Evolutionary conservation across 441 rosid species (phyloP).

Genomic region (Mallotus japonicus): DNA sequence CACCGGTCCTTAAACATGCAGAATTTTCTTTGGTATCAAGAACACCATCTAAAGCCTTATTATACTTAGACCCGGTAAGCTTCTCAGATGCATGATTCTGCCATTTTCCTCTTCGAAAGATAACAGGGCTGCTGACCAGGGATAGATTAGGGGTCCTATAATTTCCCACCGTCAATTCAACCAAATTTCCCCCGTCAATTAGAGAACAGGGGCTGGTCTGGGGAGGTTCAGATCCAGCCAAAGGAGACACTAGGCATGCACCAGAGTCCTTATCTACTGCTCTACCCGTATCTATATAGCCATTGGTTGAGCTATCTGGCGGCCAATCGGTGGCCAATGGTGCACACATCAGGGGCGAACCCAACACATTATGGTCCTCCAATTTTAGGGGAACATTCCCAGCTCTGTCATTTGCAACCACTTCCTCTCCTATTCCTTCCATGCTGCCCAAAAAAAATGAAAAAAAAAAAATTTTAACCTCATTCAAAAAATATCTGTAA

Average conservation of each 20-base stretch:
- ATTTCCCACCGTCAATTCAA: conserved; percentile 44
- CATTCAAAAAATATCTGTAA: conserved; percentile 24
- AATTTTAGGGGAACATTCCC: conserved; percentile 37
- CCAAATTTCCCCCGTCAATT: conserved; percentile 30
- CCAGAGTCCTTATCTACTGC: conserved; percentile 21
- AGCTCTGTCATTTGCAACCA: conserved; percentile 33
- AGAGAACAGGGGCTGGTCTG: conserved; percentile 21
- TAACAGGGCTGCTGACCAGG: conserved; percentile 24
- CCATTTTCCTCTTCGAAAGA: conserved; percentile 1
- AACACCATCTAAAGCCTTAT: conserved; percentile 8
- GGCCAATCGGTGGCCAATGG: conserved; percentile 35
- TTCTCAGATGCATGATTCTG: conserved; percentile 10
- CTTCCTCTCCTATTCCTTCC: conserved; percentile 51
- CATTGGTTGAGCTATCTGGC: conserved; percentile 29
- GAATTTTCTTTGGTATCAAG: not conserved
- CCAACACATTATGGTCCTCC: conserved; percentile 36
- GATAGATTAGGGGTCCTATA: conserved; percentile 27
- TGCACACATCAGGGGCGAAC: conserved; percentile 30
- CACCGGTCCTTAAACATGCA: conserved; percentile 1
- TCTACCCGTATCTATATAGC: conserved; percentile 21
- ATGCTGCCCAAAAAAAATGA: conserved; percentile 26
- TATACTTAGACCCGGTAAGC: not conserved
- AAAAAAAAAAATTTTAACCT: conserved; percentile 1
- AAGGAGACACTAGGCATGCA: conserved; percentile 30
- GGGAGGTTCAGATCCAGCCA: conserved; percentile 30